Evolutionary conservation across 306 rosid species (phyloP).

Genomic region (Boehmeria nivea): DNA sequence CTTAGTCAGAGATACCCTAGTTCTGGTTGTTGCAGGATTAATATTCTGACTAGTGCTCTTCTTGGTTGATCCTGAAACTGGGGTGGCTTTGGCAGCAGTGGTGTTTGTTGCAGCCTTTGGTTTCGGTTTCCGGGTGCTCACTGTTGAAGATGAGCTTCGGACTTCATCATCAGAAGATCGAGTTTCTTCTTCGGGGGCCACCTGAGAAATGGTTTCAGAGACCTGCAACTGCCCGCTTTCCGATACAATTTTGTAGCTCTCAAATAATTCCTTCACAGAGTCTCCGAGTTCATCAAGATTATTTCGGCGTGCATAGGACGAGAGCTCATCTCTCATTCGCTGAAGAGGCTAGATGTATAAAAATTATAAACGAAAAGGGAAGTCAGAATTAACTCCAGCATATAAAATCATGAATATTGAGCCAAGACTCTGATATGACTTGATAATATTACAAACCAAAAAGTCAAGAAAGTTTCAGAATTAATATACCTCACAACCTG

Average conservation of each 20-base stretch:
- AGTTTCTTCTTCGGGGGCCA: conserved; percentile 55
- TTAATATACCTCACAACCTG: conserved; percentile 68
- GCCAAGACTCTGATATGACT: too few relatives aligned
- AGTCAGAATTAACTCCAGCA: too few relatives aligned
- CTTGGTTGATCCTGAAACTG: conserved; percentile 33
- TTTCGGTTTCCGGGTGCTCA: conserved; percentile 42
- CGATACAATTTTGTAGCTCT: conserved; percentile 34
- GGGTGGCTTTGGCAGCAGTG: conserved; percentile 41
- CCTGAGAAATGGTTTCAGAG: conserved; percentile 58
- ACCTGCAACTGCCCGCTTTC: conserved; percentile 54
- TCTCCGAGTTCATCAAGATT: conserved; percentile 47
- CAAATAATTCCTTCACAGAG: conserved; percentile 48
- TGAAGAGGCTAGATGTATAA: conserved; percentile 49
- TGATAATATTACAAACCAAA: too few relatives aligned
- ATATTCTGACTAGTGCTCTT: conserved; percentile 34
- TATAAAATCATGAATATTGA: too few relatives aligned
- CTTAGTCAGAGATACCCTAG: conserved; percentile 35
- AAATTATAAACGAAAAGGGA: not conserved
- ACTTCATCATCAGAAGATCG: conserved; percentile 72
- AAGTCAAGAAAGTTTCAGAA: not conserved
- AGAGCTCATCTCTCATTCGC: conserved; percentile 57
- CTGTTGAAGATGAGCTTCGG: conserved; percentile 44
- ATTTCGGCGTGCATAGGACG: conserved; percentile 46
- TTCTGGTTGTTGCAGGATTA: conserved; percentile 28
- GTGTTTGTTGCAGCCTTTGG: conserved; percentile 42